phyloP scores from a whole-genome alignment of 2,329 filamentous ascomycete genomes.

The Fusarium buxicola region DNA sequence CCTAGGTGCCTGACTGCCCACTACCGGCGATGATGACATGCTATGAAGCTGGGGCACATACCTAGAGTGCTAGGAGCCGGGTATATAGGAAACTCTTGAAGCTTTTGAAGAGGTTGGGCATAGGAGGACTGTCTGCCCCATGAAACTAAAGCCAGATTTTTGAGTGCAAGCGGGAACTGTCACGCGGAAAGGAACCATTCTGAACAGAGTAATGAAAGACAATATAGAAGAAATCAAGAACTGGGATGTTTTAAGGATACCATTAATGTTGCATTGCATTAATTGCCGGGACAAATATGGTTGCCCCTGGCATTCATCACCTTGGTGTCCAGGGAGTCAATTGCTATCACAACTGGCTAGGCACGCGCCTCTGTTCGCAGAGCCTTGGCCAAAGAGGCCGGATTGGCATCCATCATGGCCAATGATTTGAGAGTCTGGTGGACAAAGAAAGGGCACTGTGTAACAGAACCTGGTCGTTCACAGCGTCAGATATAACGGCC shows the following conservation, averaged over 20 bases:
- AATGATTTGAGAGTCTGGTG: background rate
- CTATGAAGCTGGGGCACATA: constrained; percentile 37
- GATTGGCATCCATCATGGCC: background rate
- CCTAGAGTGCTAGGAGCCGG: constrained; percentile 28
- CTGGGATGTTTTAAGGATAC: constrained; percentile 18
- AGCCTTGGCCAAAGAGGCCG: too few species aligned
- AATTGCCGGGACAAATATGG: background rate
- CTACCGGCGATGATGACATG: constrained; percentile 43
- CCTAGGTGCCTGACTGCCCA: constrained; percentile 19
- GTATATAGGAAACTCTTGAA: constrained; percentile 20
- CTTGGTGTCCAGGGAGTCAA: too few species aligned
- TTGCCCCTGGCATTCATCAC: too few species aligned
- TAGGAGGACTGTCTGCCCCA: constrained; percentile 13
- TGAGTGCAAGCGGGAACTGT: constrained; percentile 35
- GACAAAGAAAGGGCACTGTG: background rate
- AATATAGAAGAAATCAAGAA: constrained; percentile 40
- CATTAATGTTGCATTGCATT: background rate
- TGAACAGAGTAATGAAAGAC: constrained; percentile 31
- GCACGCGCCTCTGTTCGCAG: too few species aligned
- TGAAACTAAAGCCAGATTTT: constrained; percentile 33
- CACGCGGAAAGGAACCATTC: constrained; percentile 21
- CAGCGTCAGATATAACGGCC: background rate
- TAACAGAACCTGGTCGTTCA: too few species aligned
- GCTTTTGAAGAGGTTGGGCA: constrained; percentile 22
- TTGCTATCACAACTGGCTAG: too few species aligned